Evolutionary conservation across 345 rosid species (phyloP).

Genomic region (Lagerstroemia speciosa): DNA sequence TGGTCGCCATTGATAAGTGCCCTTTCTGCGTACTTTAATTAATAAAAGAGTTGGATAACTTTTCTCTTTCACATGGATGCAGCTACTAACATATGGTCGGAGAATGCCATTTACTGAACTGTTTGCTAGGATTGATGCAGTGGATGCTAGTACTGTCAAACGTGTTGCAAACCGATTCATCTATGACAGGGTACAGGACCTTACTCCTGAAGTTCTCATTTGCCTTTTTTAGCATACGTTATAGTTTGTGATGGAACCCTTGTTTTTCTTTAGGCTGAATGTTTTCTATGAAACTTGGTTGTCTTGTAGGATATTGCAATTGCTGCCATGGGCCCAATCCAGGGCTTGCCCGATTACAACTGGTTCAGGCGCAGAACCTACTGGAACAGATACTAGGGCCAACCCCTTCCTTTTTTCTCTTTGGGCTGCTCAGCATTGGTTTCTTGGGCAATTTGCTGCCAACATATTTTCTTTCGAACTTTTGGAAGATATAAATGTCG

Average conservation of each 20-base stretch:
- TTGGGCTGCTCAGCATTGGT: background rate
- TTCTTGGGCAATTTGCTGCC: background rate
- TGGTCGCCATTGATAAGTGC: background rate
- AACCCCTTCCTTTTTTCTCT: background rate
- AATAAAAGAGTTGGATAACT: background rate
- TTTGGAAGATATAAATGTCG: background rate
- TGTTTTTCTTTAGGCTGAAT: no score
- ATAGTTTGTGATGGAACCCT: no score
- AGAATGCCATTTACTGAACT: constrained; percentile 85
- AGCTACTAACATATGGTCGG: constrained; percentile 92
- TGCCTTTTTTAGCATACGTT: background rate
- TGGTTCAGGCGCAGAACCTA: constrained; percentile 99
- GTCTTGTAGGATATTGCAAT: constrained; percentile 76
- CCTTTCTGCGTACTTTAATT: background rate
- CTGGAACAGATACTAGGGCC: constrained; percentile 74
- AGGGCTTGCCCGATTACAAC: constrained; percentile 81
- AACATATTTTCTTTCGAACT: background rate
- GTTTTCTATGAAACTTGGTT: background rate
- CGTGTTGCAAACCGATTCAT: constrained; percentile 88
- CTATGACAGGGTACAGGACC: constrained; percentile 59
- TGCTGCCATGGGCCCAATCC: constrained; percentile 94
- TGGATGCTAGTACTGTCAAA: constrained; percentile 72
- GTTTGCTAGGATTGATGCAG: constrained; percentile 90
- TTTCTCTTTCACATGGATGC: constrained; percentile 18
- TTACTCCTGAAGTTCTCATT: background rate